Conservation (phyloP, 2,329 filamentous ascomycete genomes). For the Penicillium hesseltinei region DNA sequence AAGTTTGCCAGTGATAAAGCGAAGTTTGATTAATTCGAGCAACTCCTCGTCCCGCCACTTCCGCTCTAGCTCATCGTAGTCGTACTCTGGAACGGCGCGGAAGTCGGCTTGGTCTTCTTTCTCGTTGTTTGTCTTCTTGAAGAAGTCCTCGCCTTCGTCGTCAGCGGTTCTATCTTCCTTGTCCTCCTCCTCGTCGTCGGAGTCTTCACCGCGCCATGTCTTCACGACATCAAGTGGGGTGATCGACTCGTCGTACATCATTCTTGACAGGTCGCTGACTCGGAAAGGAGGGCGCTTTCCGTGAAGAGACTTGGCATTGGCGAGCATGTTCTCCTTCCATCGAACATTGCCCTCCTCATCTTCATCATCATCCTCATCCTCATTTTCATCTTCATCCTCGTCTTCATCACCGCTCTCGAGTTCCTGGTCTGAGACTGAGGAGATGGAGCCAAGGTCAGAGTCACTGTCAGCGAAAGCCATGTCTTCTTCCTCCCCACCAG, state of each 20-base stretch:
- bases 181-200: constrained; percentile 59
- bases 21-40: constrained; percentile 68
- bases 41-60: constrained; percentile 84
- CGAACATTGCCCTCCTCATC: constrained; percentile 70
- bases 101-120: constrained; percentile 62
- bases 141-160: constrained; percentile 66
- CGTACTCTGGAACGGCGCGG: constrained; percentile 71
- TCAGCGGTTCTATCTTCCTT: constrained; percentile 54
- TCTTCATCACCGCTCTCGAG: constrained; percentile 50
- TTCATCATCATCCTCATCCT: constrained; percentile 50
- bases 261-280: constrained; percentile 75
- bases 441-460: constrained; percentile 89
- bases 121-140: constrained; percentile 55
- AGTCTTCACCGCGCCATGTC: constrained; percentile 71
- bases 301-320: constrained; percentile 71
- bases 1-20: constrained; percentile 71
- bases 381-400: constrained; percentile 38
- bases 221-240: constrained; percentile 71
- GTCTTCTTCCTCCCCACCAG: constrained; percentile 61
- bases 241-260: constrained; percentile 84
- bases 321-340: constrained; percentile 86
- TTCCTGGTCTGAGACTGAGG: constrained; percentile 58
- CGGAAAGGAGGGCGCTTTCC: constrained; percentile 69
- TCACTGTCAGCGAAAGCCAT: constrained; percentile 94
- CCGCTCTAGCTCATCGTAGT: constrained; percentile 75